phyloP scores from a whole-genome alignment of 2,329 filamentous ascomycete species.

The Lizonia empirigonia region DNA sequence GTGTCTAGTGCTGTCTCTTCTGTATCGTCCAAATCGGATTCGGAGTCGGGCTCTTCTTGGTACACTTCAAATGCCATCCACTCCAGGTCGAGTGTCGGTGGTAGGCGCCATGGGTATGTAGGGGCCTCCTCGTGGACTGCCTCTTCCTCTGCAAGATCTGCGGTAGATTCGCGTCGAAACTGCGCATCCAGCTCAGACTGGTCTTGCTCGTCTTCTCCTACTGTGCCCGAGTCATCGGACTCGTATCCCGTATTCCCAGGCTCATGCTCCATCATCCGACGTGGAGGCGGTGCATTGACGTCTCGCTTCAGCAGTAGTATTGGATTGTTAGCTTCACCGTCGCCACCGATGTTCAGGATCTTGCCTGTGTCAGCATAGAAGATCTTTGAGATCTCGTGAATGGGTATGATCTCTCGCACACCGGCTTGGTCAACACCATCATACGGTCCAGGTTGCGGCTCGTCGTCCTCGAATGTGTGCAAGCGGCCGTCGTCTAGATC shows the following conservation, averaged over 20 bases:
- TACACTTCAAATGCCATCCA: conserved; percentile 93
- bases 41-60: conserved; percentile 65
- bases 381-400: conserved; percentile 82
- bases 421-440: conserved; percentile 67
- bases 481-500: conserved; percentile 76
- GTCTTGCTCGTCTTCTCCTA: conserved; percentile 43
- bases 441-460: conserved; percentile 61
- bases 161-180: conserved; percentile 50
- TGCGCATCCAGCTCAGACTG: conserved; percentile 55
- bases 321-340: conserved; percentile 72
- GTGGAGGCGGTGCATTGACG: conserved; percentile 65
- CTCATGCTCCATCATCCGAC: conserved; percentile 57
- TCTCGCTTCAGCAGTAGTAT: conserved; percentile 78
- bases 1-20: conserved; percentile 27
- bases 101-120: conserved; percentile 63
- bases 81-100: conserved; percentile 79
- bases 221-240: conserved; percentile 49
- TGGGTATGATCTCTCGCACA: conserved; percentile 69
- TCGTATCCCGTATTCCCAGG: conserved; percentile 34
- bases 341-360: conserved; percentile 79
- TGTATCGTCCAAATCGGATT: conserved; percentile 56
- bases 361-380: conserved; percentile 93
- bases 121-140: conserved; percentile 22
- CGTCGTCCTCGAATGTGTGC: conserved; percentile 68
- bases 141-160: conserved; percentile 17